Percentiles rank a stretch among this genome's conserved stretches.
These are phyloP conservation scores for Paramecium bursaria DNA, from an alignment of 73 alveolate species.

Conservation along the genomic window DNA sequence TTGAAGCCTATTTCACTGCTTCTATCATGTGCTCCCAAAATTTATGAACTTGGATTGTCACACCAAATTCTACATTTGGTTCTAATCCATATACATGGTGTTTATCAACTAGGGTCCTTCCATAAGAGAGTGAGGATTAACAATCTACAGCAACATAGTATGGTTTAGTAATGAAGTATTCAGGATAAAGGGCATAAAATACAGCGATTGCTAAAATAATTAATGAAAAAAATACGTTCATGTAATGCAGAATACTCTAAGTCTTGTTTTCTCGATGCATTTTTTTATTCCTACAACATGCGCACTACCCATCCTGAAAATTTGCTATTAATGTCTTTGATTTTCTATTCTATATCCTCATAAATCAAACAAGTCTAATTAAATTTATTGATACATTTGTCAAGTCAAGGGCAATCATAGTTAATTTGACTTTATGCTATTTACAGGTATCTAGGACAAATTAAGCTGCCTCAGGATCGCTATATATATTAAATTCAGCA, in stretches of 20 bases:
- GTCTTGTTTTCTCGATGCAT: no score
- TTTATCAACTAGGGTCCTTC: conserved; percentile 48
- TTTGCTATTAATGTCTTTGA: not conserved
- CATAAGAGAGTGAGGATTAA: conserved; percentile 2
- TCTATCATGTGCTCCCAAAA: conserved; percentile 31
- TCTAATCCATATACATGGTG: not conserved
- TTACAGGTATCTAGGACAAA: not conserved
- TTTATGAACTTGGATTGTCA: not conserved
- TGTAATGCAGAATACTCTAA: no score
- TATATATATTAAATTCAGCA: conserved; percentile 44
- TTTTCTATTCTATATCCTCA: not conserved
- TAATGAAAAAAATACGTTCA: no score
- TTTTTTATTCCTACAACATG: no score
- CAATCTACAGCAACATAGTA: not conserved
- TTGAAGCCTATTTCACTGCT: conserved; percentile 5
- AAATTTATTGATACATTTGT: no score
- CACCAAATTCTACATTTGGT: not conserved
- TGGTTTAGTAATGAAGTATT: not conserved
- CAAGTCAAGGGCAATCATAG: conserved; percentile 27
- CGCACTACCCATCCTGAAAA: conserved; percentile 16
- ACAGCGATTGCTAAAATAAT: conserved; percentile 17
- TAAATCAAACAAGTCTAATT: not conserved
- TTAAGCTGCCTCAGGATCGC: conserved; percentile 52
- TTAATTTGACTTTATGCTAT: conserved; percentile 13
- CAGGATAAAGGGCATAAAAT: conserved; percentile 50